Evolutionary conservation across 1,284 basidiomycete species (phyloP).

Genomic region (Cryptococcus sp.): DNA sequence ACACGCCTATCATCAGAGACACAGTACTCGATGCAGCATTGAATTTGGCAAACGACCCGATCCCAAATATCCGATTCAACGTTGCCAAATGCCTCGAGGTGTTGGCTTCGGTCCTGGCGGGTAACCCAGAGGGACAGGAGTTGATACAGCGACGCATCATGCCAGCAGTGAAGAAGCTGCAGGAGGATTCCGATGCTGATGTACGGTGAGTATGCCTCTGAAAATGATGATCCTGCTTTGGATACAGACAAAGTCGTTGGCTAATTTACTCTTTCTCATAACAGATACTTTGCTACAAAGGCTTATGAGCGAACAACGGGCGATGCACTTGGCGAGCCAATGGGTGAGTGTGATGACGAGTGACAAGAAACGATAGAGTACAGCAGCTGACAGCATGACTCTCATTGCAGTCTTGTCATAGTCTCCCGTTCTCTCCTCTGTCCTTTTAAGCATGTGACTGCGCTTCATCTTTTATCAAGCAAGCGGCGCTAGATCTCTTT

Average conservation of each 20-base stretch:
- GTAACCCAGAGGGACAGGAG: constrained; percentile 69
- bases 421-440: too few species aligned
- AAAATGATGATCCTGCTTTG: neutral
- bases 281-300: constrained; percentile 51
- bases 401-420: too few species aligned
- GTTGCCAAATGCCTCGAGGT: constrained; percentile 93
- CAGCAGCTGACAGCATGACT: too few species aligned
- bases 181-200: constrained; percentile 91
- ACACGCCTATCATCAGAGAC: constrained; percentile 77
- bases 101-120: constrained; percentile 70
- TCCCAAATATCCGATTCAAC: constrained; percentile 99
- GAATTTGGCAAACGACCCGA: constrained; percentile 82
- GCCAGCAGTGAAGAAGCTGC: constrained; percentile 81
- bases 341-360: constrained; percentile 30
- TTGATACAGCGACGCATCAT: constrained; percentile 73
- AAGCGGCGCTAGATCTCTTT: too few species aligned
- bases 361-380: too few species aligned
- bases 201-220: constrained; percentile 64
- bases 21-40: constrained; percentile 86
- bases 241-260: neutral
- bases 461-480: too few species aligned
- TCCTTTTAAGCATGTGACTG: too few species aligned
- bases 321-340: constrained; percentile 40
- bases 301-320: constrained; percentile 51
- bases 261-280: neutral